A percentile compares a stretch with the other conserved stretches of the same genome.
Conservation (phyloP, 1,139 yeast species). For the Pichiaceae sp. region DNA sequence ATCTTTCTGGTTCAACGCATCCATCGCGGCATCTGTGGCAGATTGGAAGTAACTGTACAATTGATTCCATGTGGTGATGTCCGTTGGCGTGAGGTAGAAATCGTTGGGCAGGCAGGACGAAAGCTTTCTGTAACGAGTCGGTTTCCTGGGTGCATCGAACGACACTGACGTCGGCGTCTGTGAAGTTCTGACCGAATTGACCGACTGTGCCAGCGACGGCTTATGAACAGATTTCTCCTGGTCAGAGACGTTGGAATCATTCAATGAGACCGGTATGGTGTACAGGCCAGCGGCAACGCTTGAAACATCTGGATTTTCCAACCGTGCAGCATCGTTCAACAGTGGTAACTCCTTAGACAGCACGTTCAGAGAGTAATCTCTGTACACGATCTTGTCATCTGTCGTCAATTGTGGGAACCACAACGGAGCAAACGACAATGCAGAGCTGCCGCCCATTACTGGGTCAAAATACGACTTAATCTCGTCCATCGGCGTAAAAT, state of each 20-base stretch:
- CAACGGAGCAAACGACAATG: slow-evolving; percentile 23
- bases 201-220: neutral
- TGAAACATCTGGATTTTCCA: slow-evolving; percentile 16
- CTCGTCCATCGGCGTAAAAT: neutral
- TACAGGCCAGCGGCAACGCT: slow-evolving; percentile 8
- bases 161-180: neutral
- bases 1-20: slow-evolving; percentile 41
- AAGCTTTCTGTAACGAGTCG: neutral
- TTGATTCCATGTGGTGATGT: slow-evolving; percentile 51
- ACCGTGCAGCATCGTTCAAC: slow-evolving; percentile 26
- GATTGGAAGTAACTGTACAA: slow-evolving; percentile 37
- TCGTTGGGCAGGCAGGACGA: neutral
- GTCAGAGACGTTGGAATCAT: too few species aligned
- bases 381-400: slow-evolving; percentile 49
- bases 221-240: too few species aligned
- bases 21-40: slow-evolving; percentile 37
- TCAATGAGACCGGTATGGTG: slow-evolving; percentile 1
- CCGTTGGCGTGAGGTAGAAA: slow-evolving; percentile 50
- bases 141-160: neutral
- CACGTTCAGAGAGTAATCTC: slow-evolving; percentile 49
- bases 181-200: neutral
- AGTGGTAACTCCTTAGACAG: slow-evolving; percentile 52
- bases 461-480: neutral
- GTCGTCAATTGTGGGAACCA: slow-evolving; percentile 55
- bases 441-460: slow-evolving; percentile 2